Base-by-base conservation (phyloP, 306 rosid genomes). In the Dalbergia cultrata region DNA sequence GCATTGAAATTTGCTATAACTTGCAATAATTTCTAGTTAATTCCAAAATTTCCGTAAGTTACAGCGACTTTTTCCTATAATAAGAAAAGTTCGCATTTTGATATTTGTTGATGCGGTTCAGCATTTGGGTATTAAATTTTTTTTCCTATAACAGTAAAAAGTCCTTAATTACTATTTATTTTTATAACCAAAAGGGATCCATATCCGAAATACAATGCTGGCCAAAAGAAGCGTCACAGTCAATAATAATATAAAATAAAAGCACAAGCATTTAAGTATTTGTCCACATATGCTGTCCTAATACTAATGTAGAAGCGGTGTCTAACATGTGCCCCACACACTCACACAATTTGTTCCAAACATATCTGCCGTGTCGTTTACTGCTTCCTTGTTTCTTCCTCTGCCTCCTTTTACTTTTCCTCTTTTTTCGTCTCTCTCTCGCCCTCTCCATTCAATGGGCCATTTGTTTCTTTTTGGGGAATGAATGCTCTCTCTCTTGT, bases 301-400 rank as follows among this genome's bases (percentile, higher is more conserved):
- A 59, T 74, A 54, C 65, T 79, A 67, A 59, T 70, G 59, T 65
- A 70, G 68, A 66, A 62, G 75, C 43, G 72, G 87, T 85, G 97
- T 90, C 82, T 11, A 80, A 86, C 93, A 90, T 80, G 93, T 89
- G 95, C 85, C 83, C 70, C 92, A 80, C 85, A 64, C 72, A 63
- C 58, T 18, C 19, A 54, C 58, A 22, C 26, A 53, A 72, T 64
- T 61, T 65, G 72, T 65, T 77, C 89, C 86, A 79, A 83, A 78
- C 85, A 60, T 60, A 68, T 67, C 33, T 89, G 92, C 86, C 92
- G 92, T 89, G 93, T 87, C 69, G 79, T 84, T 79, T 71, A 74
- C 89, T 81, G 63, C 83, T 85, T 52, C 80, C 22, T 77, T 77
- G 59, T 77, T 67, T 22, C 74, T 62, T 39, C 67, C 63, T 47